Base-by-base conservation (phyloP, 441 rosid genomes). In the Adansonia madagascariensis region DNA sequence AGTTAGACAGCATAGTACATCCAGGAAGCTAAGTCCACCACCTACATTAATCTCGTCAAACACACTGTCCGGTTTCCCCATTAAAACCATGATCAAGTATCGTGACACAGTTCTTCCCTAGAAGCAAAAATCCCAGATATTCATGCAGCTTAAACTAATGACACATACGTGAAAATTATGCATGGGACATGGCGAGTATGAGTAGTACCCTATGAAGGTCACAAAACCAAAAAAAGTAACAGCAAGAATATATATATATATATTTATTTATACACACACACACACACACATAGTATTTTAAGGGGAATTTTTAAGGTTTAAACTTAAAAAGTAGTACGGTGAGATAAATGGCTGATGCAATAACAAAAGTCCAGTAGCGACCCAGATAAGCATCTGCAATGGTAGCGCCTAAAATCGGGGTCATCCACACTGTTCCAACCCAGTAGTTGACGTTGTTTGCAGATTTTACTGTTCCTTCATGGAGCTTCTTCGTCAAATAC, bases 401-500 rank as follows among this genome's bases (percentile, higher is more conserved):
- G 61, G 80, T 83, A 43, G 88, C 84, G n/a, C 92, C 89, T 3
- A 88, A 59, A 24, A 87, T 78, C 0, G 91, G 92, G 2, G 88
- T 82, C 84, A 90, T 84, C 89, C 89, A 88, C 18, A 80, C 87
- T 0, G 90, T 90, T 1, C 94, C 92, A 43, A 76, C 82, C 90
- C 89, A 90, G 74, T 87, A 84, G 71, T 85, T 90, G 53, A 87
- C 92, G 64, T 79, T 88, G 81, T 90, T 90, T 14, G 89, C 44
- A 15, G 92, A 84, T 81, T 79, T 46, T 1, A 90, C 91, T 1
- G 91, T 90, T 18, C 92, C 92, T 81, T 88, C 88, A 35, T 85
- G 89, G 67, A 90, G 82, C 62, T 78, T 78, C 1, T 62, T 66
- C 3, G 87, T 82, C 76, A 88, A 71, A 69, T 82, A 90, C 41